Percentiles rank a stretch among this genome's conserved stretches.
Evolutionary conservation across 306 rosid genomes (phyloP).

Genomic region (Begonia masoniana): DNA sequence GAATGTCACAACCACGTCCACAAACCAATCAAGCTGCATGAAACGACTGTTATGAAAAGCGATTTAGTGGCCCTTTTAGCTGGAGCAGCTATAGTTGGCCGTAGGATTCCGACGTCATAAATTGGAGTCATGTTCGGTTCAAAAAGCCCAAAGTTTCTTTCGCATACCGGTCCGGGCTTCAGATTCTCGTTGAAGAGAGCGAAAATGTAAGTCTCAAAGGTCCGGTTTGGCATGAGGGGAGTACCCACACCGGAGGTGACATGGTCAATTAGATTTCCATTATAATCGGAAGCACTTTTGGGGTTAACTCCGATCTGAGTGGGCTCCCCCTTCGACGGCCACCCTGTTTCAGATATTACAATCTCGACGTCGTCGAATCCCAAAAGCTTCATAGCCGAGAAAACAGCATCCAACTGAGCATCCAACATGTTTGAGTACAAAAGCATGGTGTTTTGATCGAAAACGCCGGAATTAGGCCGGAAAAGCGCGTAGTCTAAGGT

Average conservation of each 20-base stretch:
- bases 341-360: constrained; percentile 58
- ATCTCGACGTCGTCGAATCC: constrained; percentile 55
- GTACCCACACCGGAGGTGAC: constrained; percentile 44
- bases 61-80: constrained; percentile 10
- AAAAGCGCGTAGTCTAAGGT: constrained; percentile 52
- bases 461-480: constrained; percentile 29
- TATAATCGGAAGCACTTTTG: constrained; percentile 33
- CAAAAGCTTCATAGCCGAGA: constrained; percentile 37
- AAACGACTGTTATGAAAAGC: constrained; percentile 13
- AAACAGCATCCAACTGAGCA: constrained; percentile 65
- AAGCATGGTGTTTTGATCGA: constrained; percentile 30
- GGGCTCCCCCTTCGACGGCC: constrained; percentile 42
- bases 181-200: constrained; percentile 58
- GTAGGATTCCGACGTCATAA: constrained; percentile 36
- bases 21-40: constrained; percentile 26
- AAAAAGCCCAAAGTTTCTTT: constrained; percentile 63
- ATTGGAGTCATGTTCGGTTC: constrained; percentile 42
- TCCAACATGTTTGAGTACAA: constrained; percentile 62
- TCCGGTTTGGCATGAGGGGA: constrained; percentile 63
- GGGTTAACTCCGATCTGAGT: constrained; percentile 39
- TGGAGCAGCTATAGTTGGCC: constrained; percentile 26
- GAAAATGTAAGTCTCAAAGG: constrained; percentile 61
- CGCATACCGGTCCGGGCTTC: constrained; percentile 53
- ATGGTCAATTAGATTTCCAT: constrained; percentile 44
- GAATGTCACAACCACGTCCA: constrained; percentile 30